These are phyloP conservation scores for Gyrodon lividus DNA, from an alignment of 768 basidiomycete species.

Conservation along the genomic window DNA sequence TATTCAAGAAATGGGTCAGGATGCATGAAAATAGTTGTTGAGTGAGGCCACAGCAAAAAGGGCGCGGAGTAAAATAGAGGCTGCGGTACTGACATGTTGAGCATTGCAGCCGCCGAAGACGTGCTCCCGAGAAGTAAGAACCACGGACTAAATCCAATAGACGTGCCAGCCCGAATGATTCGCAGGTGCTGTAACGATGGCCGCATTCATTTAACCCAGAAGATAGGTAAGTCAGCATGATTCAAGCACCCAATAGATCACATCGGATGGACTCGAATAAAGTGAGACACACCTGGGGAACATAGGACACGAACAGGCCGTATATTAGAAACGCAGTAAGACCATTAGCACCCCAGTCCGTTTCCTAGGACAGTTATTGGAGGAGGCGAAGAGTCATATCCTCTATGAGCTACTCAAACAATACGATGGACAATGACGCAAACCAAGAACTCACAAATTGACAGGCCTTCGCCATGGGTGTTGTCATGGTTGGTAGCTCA, in stretches of 20 bases:
- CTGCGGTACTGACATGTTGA: constrained; percentile 65
- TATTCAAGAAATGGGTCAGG: constrained; percentile 28
- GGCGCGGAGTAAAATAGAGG: background rate
- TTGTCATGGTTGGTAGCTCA: background rate
- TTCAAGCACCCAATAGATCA: background rate
- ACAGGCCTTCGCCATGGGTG: constrained; percentile 10
- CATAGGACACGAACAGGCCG: constrained; percentile 80
- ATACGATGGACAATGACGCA: background rate
- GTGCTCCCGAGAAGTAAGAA: constrained; percentile 88
- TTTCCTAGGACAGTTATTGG: constrained; percentile 44
- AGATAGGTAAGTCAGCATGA: too few species aligned
- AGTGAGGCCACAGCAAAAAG: background rate
- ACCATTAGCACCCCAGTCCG: constrained; percentile 66
- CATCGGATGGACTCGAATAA: background rate
- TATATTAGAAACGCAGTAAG: constrained; percentile 63
- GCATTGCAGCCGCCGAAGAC: constrained; percentile 75
- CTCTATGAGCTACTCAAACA: background rate
- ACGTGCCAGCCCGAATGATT: constrained; percentile 75
- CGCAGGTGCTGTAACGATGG: constrained; percentile 57
- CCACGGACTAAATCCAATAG: constrained; percentile 89
- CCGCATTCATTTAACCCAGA: too few species aligned
- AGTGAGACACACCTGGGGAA: constrained; percentile 61
- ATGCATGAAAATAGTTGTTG: background rate
- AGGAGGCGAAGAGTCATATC: background rate
- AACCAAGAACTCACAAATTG: constrained; percentile 16